phyloP scores from a whole-genome alignment of 805 yeast genomes.

The Myxozyma neglecta region DNA sequence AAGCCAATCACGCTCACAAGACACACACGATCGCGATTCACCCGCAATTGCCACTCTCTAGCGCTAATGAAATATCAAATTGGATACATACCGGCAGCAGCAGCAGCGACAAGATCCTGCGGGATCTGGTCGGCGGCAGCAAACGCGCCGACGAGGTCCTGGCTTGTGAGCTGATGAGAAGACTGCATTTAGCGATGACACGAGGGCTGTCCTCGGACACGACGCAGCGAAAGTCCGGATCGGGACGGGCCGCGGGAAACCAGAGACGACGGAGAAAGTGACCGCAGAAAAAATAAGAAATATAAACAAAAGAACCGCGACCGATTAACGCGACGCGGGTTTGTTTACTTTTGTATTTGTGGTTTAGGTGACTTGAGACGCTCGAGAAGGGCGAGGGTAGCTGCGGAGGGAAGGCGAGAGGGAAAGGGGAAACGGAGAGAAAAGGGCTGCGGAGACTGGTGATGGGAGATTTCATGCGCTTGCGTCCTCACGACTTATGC shows the following conservation, averaged over 20 bases:
- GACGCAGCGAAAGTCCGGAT: too few relatives aligned
- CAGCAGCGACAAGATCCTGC: conserved; percentile 22
- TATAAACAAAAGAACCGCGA: background rate
- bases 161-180: conserved; percentile 7
- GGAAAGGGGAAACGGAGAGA: conserved; percentile 19
- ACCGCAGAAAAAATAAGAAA: background rate
- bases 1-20: background rate
- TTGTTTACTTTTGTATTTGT: background rate
- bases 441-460: conserved; percentile 18
- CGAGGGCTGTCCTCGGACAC: background rate
- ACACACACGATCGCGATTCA: background rate
- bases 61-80: background rate
- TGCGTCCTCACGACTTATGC: background rate
- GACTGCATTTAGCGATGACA: conserved; percentile 1
- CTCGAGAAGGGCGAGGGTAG: conserved; percentile 9
- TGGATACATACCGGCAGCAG: conserved; percentile 10
- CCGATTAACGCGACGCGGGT: conserved; percentile 4
- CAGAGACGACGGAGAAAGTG: conserved; percentile 1
- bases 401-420: background rate
- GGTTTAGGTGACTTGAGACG: background rate
- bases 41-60: background rate
- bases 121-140: conserved; percentile 12
- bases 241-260: background rate
- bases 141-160: conserved; percentile 12
- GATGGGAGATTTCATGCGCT: background rate